Evolutionary conservation across 306 rosid genomes (phyloP).

Genomic region (Crotalaria pallida): DNA sequence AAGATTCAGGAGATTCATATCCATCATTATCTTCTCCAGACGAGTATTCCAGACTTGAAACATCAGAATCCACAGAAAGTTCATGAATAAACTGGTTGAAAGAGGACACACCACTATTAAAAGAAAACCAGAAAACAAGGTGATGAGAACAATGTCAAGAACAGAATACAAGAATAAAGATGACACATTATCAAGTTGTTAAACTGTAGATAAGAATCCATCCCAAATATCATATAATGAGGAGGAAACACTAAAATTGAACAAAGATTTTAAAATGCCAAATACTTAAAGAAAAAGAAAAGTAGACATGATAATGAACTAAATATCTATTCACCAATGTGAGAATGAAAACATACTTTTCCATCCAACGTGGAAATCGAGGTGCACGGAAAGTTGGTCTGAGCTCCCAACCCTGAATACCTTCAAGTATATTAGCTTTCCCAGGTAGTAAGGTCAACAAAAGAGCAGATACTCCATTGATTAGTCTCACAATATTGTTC

Average conservation of each 20-base stretch:
- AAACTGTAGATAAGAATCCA: neutral
- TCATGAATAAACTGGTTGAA: slow-evolving; percentile 84
- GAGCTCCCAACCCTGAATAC: slow-evolving; percentile 93
- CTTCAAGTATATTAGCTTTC: slow-evolving; percentile 72
- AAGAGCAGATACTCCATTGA: slow-evolving; percentile 82
- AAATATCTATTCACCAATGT: neutral
- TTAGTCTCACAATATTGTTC: slow-evolving; percentile 72
- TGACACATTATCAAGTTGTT: neutral
- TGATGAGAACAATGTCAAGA: slow-evolving; percentile 24
- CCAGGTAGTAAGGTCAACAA: slow-evolving; percentile 70
- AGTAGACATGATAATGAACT: neutral
- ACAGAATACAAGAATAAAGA: neutral
- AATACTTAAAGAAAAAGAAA: neutral
- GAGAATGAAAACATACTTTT: slow-evolving; percentile 45
- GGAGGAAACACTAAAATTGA: neutral
- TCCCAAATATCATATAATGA: neutral
- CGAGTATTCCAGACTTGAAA: slow-evolving; percentile 56
- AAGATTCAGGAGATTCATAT: slow-evolving; percentile 43
- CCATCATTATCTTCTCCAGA: slow-evolving; percentile 58
- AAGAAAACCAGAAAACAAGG: slow-evolving; percentile 34
- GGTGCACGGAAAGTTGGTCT: slow-evolving; percentile 86
- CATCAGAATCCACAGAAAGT: slow-evolving; percentile 80
- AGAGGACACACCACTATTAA: slow-evolving; percentile 81
- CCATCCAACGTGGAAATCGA: slow-evolving; percentile 91
- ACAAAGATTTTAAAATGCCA: neutral